A percentile compares a stretch with the other conserved stretches of the same genome.
These are phyloP conservation scores for Gaertneriomyces sp. DNA, from an alignment of 192 early-diverging fungal species.

Conservation along the genomic window DNA sequence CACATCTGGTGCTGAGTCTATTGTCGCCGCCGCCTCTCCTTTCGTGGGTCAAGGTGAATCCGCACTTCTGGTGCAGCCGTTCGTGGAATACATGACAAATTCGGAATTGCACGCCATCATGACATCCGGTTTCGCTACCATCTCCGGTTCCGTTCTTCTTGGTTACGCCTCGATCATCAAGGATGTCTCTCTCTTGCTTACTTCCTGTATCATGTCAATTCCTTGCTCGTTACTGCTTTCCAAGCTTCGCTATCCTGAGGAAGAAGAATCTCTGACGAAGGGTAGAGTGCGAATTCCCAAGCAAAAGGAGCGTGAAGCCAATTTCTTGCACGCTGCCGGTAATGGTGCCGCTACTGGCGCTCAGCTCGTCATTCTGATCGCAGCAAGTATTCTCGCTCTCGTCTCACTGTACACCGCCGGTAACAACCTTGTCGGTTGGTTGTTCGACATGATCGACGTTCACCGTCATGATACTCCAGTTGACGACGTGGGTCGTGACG, in stretches of 20 bases:
- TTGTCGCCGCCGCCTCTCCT: conserved; percentile 81
- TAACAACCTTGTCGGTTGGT: conserved; percentile 70
- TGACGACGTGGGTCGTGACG: conserved; percentile 45
- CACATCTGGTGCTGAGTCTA: conserved; percentile 76
- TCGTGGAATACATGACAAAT: conserved; percentile 75
- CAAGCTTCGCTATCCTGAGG: conserved; percentile 85
- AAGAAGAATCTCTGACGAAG: conserved; percentile 72
- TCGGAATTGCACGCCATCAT: conserved; percentile 85
- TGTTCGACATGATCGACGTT: conserved; percentile 44
- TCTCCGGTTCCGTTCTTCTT: conserved; percentile 74
- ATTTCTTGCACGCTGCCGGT: conserved; percentile 74
- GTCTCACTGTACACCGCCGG: conserved; percentile 65
- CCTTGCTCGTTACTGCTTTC: conserved; percentile 77
- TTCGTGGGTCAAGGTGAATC: conserved; percentile 83
- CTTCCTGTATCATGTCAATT: conserved; percentile 87
- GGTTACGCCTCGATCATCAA: conserved; percentile 69
- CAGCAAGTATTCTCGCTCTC: conserved; percentile 71
- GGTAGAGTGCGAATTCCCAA: conserved; percentile 61
- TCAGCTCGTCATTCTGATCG: conserved; percentile 69
- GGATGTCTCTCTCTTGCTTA: conserved; percentile 64
- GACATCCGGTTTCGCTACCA: conserved; percentile 87
- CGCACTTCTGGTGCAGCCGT: conserved; percentile 76
- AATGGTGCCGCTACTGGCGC: conserved; percentile 82
- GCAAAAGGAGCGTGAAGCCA: conserved; percentile 60
- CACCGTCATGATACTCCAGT: conserved; percentile 28